phyloP scores from a whole-genome alignment of 1,139 yeast species.

The Torulaspora globosa region DNA sequence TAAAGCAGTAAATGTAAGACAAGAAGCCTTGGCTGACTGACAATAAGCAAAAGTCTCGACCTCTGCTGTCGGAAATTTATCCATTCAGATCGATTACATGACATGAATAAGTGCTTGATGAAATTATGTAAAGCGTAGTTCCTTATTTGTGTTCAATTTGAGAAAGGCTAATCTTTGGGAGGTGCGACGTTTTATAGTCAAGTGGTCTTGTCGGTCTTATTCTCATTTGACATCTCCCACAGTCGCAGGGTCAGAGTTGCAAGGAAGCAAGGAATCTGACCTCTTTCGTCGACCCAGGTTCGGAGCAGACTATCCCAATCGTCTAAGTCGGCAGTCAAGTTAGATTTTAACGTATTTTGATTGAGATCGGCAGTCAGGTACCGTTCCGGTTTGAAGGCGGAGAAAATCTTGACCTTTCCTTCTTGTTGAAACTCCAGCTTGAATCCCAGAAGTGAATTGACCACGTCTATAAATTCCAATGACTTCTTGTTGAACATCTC shows the following conservation, averaged over 20 bases:
- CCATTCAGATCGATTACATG: not conserved
- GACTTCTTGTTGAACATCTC: slow-evolving; percentile 68
- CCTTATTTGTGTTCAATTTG: not conserved
- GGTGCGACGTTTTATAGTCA: not conserved
- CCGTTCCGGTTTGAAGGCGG: slow-evolving; percentile 46
- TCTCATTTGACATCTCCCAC: slow-evolving; percentile 40
- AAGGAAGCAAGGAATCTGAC: slow-evolving; percentile 74
- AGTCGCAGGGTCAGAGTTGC: slow-evolving; percentile 70
- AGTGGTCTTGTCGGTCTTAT: not conserved
- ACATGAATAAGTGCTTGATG: not conserved
- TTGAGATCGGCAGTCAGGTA: slow-evolving; percentile 37
- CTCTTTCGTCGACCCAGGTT: slow-evolving; percentile 65
- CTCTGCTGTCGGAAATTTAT: not conserved
- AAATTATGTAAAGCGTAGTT: not conserved
- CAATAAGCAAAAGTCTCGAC: not conserved
- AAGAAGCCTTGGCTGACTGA: not conserved
- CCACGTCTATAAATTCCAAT: slow-evolving; percentile 65
- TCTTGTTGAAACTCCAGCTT: slow-evolving; percentile 67
- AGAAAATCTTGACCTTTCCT: slow-evolving; percentile 61
- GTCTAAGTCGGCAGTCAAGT: slow-evolving; percentile 28
- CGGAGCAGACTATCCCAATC: slow-evolving; percentile 54
- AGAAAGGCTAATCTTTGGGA: not conserved
- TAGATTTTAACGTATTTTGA: slow-evolving; percentile 37
- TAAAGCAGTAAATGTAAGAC: not conserved
- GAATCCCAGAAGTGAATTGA: slow-evolving; percentile 69